phyloP scores from a whole-genome alignment of 805 yeast species.

The Kodamaea hsintzibuensis region DNA sequence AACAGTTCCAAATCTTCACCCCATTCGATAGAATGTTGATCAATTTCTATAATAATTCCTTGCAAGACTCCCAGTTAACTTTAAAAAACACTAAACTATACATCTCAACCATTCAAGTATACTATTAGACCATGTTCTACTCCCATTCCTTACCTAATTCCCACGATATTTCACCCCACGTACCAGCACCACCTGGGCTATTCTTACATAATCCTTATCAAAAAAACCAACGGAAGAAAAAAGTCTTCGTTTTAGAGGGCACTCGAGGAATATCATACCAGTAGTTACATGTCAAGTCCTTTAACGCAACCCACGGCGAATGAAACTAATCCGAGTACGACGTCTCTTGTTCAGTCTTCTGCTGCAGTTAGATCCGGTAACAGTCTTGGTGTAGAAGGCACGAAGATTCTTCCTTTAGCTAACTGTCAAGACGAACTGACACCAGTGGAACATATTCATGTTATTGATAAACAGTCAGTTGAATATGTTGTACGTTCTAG shows the following conservation, averaged over 20 bases:
- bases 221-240: neutral
- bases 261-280: neutral
- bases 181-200: neutral
- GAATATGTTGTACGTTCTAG: slow-evolving; percentile 86
- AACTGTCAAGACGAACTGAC: slow-evolving; percentile 31
- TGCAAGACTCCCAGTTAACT: too few species aligned
- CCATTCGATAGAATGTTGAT: too few species aligned
- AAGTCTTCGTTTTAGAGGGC: neutral
- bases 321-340: neutral
- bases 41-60: too few species aligned
- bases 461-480: slow-evolving; percentile 65
- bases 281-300: slow-evolving; percentile 1
- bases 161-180: neutral
- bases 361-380: neutral
- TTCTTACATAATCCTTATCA: slow-evolving; percentile 1
- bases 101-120: too few species aligned
- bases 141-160: neutral
- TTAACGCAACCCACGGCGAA: neutral
- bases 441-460: slow-evolving; percentile 27
- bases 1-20: neutral
- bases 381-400: neutral
- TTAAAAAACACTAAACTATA: too few species aligned
- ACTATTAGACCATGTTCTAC: too few species aligned
- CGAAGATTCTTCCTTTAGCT: slow-evolving; percentile 6
- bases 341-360: neutral